A percentile compares a stretch with the other conserved stretches of the same genome.
phyloP scores from a whole-genome alignment of 768 basidiomycete genomes.

The Coprinellus micaceus region DNA sequence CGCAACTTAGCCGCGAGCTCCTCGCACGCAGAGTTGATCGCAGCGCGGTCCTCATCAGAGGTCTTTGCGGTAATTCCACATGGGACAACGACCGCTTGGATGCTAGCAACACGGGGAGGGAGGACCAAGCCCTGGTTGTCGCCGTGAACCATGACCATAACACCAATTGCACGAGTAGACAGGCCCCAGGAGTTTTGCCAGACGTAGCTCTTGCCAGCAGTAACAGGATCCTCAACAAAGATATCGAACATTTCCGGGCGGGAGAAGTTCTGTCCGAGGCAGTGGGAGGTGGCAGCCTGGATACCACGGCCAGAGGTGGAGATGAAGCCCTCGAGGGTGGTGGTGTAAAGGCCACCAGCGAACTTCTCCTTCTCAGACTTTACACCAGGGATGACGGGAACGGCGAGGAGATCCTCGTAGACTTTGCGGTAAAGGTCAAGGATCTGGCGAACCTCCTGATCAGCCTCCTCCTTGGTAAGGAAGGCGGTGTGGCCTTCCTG shows the following conservation, averaged over 20 bases:
- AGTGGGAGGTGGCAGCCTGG: slow-evolving; percentile 96
- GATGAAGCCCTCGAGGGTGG: slow-evolving; percentile 96
- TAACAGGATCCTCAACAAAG: slow-evolving; percentile 89
- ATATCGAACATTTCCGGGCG: slow-evolving; percentile 97
- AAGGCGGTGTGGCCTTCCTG: slow-evolving; percentile 99
- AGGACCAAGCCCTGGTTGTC: slow-evolving; percentile 97
- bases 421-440: slow-evolving; percentile 94
- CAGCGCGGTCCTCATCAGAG: slow-evolving; percentile 58
- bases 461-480: slow-evolving; percentile 86
- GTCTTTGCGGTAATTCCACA: slow-evolving; percentile 91
- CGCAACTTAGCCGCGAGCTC: slow-evolving; percentile 71
- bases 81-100: slow-evolving; percentile 90
- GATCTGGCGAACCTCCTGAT: slow-evolving; percentile 86
- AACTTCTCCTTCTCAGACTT: slow-evolving; percentile 99
- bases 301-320: slow-evolving; percentile 96
- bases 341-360: slow-evolving; percentile 96
- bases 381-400: slow-evolving; percentile 93
- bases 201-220: slow-evolving; percentile 65
- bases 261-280: slow-evolving; percentile 98
- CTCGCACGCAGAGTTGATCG: slow-evolving; percentile 75
- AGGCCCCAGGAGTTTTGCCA: slow-evolving; percentile 99
- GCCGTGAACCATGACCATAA: slow-evolving; percentile 99
- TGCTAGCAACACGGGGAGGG: slow-evolving; percentile 92
- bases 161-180: slow-evolving; percentile 92
- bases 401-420: slow-evolving; percentile 95